Evolutionary conservation across 2,329 filamentous ascomycete genomes (phyloP).

Genomic region (Trichoderma sp.): DNA sequence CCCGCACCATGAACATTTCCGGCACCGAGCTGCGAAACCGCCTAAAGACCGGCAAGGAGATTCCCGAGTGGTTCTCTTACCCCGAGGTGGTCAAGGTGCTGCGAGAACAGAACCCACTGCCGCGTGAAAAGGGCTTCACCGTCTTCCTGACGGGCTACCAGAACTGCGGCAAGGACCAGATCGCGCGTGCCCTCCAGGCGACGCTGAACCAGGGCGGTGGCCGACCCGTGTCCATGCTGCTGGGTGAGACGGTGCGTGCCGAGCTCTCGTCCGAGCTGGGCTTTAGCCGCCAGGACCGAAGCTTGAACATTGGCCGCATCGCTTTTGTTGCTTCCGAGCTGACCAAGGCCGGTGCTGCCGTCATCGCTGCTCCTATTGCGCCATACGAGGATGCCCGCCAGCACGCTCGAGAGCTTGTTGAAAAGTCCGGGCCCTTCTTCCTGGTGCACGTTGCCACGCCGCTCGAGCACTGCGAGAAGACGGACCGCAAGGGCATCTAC

Average conservation of each 20-base stretch:
- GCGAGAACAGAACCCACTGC: slow-evolving; percentile 91
- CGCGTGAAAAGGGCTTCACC: slow-evolving; percentile 92
- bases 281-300: slow-evolving; percentile 89
- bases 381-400: slow-evolving; percentile 80
- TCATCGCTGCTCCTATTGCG: slow-evolving; percentile 95
- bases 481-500: slow-evolving; percentile 91
- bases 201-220: slow-evolving; percentile 98
- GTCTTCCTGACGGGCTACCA: slow-evolving; percentile 96
- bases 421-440: slow-evolving; percentile 90
- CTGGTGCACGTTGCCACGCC: slow-evolving; percentile 93
- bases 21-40: slow-evolving; percentile 89
- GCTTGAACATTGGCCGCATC: slow-evolving; percentile 94
- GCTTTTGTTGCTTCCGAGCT: slow-evolving; percentile 95
- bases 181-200: slow-evolving; percentile 92
- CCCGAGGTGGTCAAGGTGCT: slow-evolving; percentile 97
- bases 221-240: slow-evolving; percentile 87
- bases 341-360: slow-evolving; percentile 87
- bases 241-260: slow-evolving; percentile 91
- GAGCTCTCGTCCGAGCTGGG: slow-evolving; percentile 95
- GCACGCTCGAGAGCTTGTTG: slow-evolving; percentile 79
- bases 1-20: slow-evolving; percentile 85
- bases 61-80: slow-evolving; percentile 99
- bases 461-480: slow-evolving; percentile 91
- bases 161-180: slow-evolving; percentile 96
- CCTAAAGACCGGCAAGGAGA: slow-evolving; percentile 87